A percentile compares a stretch with the other conserved stretches of the same genome.
These are phyloP conservation scores for Elongisporangium prolatum DNA, from an alignment of 352 stramenopile genomes.

Conservation along the genomic window DNA sequence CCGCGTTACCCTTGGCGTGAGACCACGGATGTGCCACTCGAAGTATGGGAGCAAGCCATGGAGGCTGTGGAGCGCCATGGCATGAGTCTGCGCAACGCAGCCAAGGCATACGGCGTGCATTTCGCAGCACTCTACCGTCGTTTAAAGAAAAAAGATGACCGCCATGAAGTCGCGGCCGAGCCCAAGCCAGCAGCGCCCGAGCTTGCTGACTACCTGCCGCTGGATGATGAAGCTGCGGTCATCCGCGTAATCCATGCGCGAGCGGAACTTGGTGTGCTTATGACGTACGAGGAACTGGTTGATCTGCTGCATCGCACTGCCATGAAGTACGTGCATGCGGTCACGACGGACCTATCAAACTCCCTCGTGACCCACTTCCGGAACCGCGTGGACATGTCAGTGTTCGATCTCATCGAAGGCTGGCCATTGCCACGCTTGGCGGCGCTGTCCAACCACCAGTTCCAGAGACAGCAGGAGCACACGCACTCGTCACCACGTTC, in stretches of 20 bases:
- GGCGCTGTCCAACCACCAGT: neutral
- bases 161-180: constrained; percentile 32
- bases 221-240: constrained; percentile 63
- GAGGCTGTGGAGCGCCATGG: constrained; percentile 60
- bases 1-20: neutral
- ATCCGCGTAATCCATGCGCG: constrained; percentile 67
- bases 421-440: constrained; percentile 30
- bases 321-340: constrained; percentile 40
- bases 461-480: neutral
- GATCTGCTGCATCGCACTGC: constrained; percentile 55
- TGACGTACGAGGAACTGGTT: constrained; percentile 64
- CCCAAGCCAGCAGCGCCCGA: constrained; percentile 8
- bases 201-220: constrained; percentile 41
- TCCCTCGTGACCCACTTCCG: constrained; percentile 49
- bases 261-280: constrained; percentile 60
- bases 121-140: constrained; percentile 61
- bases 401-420: constrained; percentile 56
- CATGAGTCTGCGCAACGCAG: constrained; percentile 63
- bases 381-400: constrained; percentile 52
- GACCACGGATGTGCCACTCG: constrained; percentile 24
- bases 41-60: constrained; percentile 65
- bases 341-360: constrained; percentile 32
- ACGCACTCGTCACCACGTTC: neutral
- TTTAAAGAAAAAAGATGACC: constrained; percentile 55
- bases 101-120: constrained; percentile 56